Evolutionary conservation across 768 basidiomycete species (phyloP).

Genomic region (Tulasnella sp.): DNA sequence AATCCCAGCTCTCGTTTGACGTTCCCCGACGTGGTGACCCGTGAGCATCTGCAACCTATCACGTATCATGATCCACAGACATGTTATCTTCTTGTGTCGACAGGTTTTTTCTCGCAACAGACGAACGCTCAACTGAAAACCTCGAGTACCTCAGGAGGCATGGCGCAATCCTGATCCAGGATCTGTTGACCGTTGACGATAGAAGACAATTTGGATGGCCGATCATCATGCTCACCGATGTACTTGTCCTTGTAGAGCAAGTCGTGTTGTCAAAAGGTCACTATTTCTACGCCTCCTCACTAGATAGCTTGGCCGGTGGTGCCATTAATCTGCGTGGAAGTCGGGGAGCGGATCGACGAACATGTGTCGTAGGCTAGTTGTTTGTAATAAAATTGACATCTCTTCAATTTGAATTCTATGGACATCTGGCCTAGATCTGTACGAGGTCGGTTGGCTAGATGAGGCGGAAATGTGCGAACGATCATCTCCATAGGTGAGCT

Average conservation of each 20-base stretch:
- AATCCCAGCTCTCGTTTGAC: background rate
- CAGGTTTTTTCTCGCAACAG: constrained; percentile 27
- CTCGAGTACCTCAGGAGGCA: constrained; percentile 27
- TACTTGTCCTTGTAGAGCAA: constrained; percentile 22
- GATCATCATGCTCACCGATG: constrained; percentile 21
- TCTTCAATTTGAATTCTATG: too few relatives aligned
- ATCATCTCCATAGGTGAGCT: too few relatives aligned
- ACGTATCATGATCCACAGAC: background rate
- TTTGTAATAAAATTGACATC: too few relatives aligned
- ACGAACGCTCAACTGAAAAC: constrained; percentile 31
- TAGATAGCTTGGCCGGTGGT: constrained; percentile 18
- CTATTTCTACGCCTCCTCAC: constrained; percentile 20
- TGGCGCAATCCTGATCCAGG: constrained; percentile 32
- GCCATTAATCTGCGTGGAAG: constrained; percentile 8
- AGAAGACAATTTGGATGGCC: constrained; percentile 20
- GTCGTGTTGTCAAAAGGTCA: constrained; percentile 18
- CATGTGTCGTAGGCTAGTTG: background rate
- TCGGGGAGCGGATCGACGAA: constrained; percentile 8
- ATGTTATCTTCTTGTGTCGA: background rate
- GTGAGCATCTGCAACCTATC: constrained; percentile 9
- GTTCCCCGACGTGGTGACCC: constrained; percentile 15
- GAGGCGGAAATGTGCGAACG: too few relatives aligned
- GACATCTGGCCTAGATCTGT: too few relatives aligned
- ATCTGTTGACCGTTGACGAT: constrained; percentile 35
- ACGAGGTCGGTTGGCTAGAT: too few relatives aligned